A percentile compares a stretch with the other conserved stretches of the same genome.
These are phyloP conservation scores for Clonostachys rosea DNA, from an alignment of 2,329 filamentous ascomycete genomes.

Conservation along the genomic window DNA sequence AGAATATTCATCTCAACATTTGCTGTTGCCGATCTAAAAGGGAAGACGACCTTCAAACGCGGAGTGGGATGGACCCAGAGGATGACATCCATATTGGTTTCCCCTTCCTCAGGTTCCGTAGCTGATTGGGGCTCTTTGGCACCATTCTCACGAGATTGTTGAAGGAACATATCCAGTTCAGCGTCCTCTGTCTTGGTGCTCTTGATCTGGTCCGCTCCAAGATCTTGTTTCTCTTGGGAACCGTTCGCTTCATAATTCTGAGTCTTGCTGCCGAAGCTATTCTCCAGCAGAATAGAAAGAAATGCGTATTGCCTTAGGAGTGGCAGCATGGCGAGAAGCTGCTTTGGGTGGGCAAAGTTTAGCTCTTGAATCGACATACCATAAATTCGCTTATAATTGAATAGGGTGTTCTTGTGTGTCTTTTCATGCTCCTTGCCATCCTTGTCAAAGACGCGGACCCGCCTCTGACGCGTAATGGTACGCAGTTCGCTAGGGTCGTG, in stretches of 20 bases:
- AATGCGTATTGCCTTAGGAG: slow-evolving; percentile 72
- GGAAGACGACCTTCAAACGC: slow-evolving; percentile 48
- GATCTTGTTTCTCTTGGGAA: no score
- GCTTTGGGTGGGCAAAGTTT: slow-evolving; percentile 73
- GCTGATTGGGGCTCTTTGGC: background rate
- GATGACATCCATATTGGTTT: slow-evolving; percentile 44
- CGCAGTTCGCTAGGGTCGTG: slow-evolving; percentile 55
- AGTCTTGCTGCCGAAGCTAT: slow-evolving; percentile 46
- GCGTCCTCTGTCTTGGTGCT: slow-evolving; percentile 7
- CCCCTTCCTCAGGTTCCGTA: slow-evolving; percentile 1
- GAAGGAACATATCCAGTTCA: slow-evolving; percentile 24
- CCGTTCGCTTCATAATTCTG: slow-evolving; percentile 8
- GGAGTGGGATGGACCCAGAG: slow-evolving; percentile 45
- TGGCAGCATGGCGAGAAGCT: slow-evolving; percentile 71
- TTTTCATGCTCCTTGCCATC: slow-evolving; percentile 20
- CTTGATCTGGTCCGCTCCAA: background rate
- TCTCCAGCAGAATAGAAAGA: slow-evolving; percentile 58
- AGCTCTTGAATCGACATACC: slow-evolving; percentile 62
- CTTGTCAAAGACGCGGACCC: slow-evolving; percentile 34
- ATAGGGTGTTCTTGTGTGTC: slow-evolving; percentile 55
- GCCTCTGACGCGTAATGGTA: slow-evolving; percentile 43
- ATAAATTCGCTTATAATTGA: slow-evolving; percentile 69
- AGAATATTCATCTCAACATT: slow-evolving; percentile 55
- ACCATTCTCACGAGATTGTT: background rate
- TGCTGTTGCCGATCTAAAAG: slow-evolving; percentile 40